Conservation (phyloP, 2,329 filamentous ascomycete species). For the Aureobasidium zeae region DNA sequence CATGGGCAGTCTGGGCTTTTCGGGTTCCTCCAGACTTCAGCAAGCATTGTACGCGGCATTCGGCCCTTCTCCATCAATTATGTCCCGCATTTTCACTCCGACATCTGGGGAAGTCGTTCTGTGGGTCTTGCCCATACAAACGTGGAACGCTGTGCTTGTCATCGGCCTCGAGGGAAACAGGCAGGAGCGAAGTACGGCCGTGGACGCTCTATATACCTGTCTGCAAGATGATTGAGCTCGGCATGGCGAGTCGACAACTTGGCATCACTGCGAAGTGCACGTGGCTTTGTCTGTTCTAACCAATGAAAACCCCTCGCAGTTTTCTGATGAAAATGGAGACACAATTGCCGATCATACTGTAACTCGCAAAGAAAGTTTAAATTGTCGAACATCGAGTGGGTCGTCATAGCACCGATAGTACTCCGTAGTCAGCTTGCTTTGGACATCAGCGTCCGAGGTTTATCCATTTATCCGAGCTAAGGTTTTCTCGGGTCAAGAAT, state of each 20-base stretch:
- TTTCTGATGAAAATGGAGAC: no score
- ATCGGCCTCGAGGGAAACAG: neutral
- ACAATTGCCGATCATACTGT: no score
- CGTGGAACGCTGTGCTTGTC: neutral
- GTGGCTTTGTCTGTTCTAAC: no score
- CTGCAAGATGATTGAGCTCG: neutral
- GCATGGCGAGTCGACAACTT: neutral
- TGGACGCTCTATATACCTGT: neutral
- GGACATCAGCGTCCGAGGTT: no score
- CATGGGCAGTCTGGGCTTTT: neutral
- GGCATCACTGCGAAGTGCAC: neutral
- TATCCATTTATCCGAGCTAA: neutral
- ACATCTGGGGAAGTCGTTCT: slow-evolving; percentile 3
- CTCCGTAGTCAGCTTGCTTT: no score
- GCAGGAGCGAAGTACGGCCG: slow-evolving; percentile 14
- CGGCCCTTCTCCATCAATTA: slow-evolving; percentile 9
- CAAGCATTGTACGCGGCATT: neutral
- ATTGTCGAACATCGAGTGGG: no score
- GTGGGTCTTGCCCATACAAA: neutral
- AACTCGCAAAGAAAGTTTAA: no score
- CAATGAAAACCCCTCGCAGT: no score
- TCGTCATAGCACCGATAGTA: no score
- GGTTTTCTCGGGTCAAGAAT: neutral
- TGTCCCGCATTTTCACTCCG: neutral
- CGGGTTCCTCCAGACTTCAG: neutral